Conservation (phyloP, 2,329 filamentous ascomycete genomes). For the Blumeria hordei region DNA sequence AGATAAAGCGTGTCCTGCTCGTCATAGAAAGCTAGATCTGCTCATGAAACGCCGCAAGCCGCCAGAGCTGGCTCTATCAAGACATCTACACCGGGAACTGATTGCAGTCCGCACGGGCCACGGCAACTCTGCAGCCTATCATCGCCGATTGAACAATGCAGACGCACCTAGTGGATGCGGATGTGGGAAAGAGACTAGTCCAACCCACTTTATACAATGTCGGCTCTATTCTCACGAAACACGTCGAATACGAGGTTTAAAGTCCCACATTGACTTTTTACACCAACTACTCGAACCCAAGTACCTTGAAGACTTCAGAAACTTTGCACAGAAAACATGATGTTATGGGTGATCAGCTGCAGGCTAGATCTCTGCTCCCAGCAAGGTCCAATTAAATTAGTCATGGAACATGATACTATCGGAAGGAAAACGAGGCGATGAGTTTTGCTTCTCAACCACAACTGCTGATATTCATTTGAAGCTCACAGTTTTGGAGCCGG, state of each 20-base stretch:
- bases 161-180: too few species aligned
- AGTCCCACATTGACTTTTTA: background rate
- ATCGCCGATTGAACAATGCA: too few species aligned
- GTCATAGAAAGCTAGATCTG: too few species aligned
- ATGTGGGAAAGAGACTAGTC: too few species aligned
- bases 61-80: too few species aligned
- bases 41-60: too few species aligned
- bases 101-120: too few species aligned
- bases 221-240: too few species aligned
- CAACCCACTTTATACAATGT: too few species aligned
- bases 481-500: background rate
- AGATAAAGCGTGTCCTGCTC: background rate
- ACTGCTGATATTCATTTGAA: background rate
- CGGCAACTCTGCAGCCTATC: too few species aligned
- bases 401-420: background rate
- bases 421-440: background rate
- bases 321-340: background rate
- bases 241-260: too few species aligned
- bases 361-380: background rate
- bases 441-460: background rate
- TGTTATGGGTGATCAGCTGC: background rate
- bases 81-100: too few species aligned
- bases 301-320: background rate
- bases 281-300: background rate
- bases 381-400: background rate